These are phyloP conservation scores for Leccinum disarticulatum DNA, from an alignment of 768 basidiomycete species.

Conservation along the genomic window DNA sequence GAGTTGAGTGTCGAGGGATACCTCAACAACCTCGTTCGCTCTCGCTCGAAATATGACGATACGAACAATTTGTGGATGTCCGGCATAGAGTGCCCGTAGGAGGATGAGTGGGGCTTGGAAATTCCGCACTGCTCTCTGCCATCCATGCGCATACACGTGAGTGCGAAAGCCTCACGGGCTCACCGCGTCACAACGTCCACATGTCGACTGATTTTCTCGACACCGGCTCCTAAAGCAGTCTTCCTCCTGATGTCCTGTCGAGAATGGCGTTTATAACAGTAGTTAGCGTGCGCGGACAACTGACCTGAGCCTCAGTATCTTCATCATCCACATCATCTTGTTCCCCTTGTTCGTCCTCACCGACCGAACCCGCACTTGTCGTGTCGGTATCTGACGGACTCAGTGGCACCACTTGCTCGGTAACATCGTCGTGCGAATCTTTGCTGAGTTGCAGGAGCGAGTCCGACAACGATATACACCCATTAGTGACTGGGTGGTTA, in stretches of 20 bases:
- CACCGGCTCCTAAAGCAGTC: slow-evolving; percentile 35
- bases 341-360: slow-evolving; percentile 15
- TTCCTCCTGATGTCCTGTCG: slow-evolving; percentile 28
- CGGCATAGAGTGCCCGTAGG: slow-evolving; percentile 7
- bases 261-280: slow-evolving; percentile 7
- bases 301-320: slow-evolving; percentile 22
- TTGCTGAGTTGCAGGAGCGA: slow-evolving; percentile 10
- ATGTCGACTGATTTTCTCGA: slow-evolving; percentile 38
- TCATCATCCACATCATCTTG: slow-evolving; percentile 21
- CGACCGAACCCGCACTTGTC: slow-evolving; percentile 8
- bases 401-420: slow-evolving; percentile 1
- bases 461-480: slow-evolving; percentile 1
- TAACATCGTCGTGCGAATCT: background rate
- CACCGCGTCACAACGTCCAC: slow-evolving; percentile 23
- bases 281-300: background rate
- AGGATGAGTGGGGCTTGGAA: slow-evolving; percentile 7
- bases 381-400: slow-evolving; percentile 15
- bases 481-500: background rate
- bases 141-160: background rate
- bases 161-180: background rate
- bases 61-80: slow-evolving; percentile 1
- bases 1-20: background rate
- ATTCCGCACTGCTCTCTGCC: slow-evolving; percentile 9
- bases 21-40: background rate
- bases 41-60: background rate